Evolutionary conservation across 2,329 filamentous ascomycete genomes (phyloP).

Genomic region (Dryadomyces quercivorus): DNA sequence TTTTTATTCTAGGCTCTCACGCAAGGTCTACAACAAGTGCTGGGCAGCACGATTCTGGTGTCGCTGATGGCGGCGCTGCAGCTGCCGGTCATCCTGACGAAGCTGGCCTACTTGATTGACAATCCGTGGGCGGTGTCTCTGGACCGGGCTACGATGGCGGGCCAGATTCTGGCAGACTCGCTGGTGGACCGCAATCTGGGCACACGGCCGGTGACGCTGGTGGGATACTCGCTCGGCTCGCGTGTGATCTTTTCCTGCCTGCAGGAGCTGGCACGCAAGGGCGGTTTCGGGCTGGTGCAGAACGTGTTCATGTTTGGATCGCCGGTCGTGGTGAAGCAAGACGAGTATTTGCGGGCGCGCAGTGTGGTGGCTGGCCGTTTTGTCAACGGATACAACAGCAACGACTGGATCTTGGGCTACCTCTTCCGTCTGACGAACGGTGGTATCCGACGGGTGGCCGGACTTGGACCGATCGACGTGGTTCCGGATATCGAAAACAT

Average conservation of each 20-base stretch:
- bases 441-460: conserved; percentile 79
- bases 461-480: conserved; percentile 62
- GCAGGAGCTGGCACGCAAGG: conserved; percentile 71
- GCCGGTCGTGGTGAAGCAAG: conserved; percentile 79
- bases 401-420: conserved; percentile 96
- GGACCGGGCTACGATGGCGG: conserved; percentile 76
- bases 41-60: conserved; percentile 80
- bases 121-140: conserved; percentile 98
- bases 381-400: conserved; percentile 85
- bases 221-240: conserved; percentile 87
- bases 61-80: conserved; percentile 87
- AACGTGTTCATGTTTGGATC: conserved; percentile 94
- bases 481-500: conserved; percentile 81
- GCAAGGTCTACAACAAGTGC: conserved; percentile 87
- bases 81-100: conserved; percentile 83
- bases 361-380: conserved; percentile 87
- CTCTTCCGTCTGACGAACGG: conserved; percentile 90
- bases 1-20: conserved; percentile 97
- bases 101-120: conserved; percentile 91
- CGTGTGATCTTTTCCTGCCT: conserved; percentile 88
- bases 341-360: conserved; percentile 72
- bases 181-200: conserved; percentile 85
- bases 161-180: conserved; percentile 87
- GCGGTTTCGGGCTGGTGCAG: conserved; percentile 77
- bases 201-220: conserved; percentile 79